Conservation (phyloP, 495 filamentous ascomycete species). For the Venustampulla echinocandica region DNA sequence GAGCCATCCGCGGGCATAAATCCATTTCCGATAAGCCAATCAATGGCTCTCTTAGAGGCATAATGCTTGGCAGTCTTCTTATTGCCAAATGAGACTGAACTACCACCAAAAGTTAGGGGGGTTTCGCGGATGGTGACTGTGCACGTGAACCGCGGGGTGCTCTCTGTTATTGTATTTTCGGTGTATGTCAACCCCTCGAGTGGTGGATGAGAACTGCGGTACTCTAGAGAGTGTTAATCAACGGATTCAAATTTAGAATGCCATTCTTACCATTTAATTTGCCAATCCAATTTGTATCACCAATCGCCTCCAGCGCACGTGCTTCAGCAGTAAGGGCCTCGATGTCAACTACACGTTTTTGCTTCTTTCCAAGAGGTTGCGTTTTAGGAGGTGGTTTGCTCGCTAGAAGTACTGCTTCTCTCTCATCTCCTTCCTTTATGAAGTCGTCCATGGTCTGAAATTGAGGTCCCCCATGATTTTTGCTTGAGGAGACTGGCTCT, state of each 20-base stretch:
- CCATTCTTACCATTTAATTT: slow-evolving; percentile 8
- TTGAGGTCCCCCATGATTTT: neutral
- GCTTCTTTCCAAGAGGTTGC: neutral
- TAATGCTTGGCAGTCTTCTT: slow-evolving; percentile 16
- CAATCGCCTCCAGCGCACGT: slow-evolving; percentile 14
- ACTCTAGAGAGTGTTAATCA: slow-evolving; percentile 12
- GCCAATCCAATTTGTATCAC: slow-evolving; percentile 17
- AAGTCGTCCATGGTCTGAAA: slow-evolving; percentile 9
- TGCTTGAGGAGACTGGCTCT: neutral
- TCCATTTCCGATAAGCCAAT: slow-evolving; percentile 16
- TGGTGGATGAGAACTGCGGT: slow-evolving; percentile 13
- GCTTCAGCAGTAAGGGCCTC: slow-evolving; percentile 20
- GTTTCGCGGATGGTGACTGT: slow-evolving; percentile 3
- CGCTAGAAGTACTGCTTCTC: neutral
- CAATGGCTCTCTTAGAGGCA: slow-evolving; percentile 19
- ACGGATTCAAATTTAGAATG: neutral
- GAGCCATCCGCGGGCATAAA: slow-evolving; percentile 16
- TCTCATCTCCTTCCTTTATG: slow-evolving; percentile 5
- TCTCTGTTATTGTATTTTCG: neutral
- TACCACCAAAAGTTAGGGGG: slow-evolving; percentile 3
- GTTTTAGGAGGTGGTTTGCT: neutral
- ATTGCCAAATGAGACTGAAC: slow-evolving; percentile 1
- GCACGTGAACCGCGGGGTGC: neutral
- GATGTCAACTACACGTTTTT: neutral
- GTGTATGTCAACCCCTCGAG: slow-evolving; percentile 3